Evolutionary conservation across 176 grass and related monocot species (phyloP), one percentile per base, ranked within the genome.

Genomic region (Aegilops speltoides): DNA sequence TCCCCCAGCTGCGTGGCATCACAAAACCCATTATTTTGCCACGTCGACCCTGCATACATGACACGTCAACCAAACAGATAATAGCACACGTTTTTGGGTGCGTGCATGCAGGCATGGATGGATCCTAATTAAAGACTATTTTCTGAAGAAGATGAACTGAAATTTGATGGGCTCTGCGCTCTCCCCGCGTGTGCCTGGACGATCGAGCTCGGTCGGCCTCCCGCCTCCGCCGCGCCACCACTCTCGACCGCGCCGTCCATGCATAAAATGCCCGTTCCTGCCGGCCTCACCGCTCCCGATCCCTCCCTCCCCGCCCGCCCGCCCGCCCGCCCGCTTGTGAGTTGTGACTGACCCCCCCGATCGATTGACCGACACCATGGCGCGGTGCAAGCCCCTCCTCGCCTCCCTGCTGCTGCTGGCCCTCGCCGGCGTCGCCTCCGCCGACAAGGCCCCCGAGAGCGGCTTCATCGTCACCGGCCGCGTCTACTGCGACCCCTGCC

Each of bases 401-500:
- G 40, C 23, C 37, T 29, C 73, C 73, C 43, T 76, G 73, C 6
- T 29, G 8, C 10, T 76, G 19, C 20, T 22, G 32, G 71, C 82
- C 80, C 59, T 92, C 59, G 88, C 83, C 85, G 89, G 41, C 72
- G 77, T 85, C 29, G 79, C 79, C 1, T 67, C 74, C 13, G 84
- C 81, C 26, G 69, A 74, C 5, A 65, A 80, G 19, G 26, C 13
- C 22, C 28, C 25, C 7, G 54, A 59, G 19, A 2, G 54, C 54
- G 91, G 86, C 19, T 94, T 97, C 69, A 52, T n/a, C 12, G 57
- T 97, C 11, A 89, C 92, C 36, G 92, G 94, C 2, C 84, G 90
- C 26, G 90, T 97, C 38, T 94, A 97, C 82, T 97, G 94, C 40
- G 94, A 97, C 89, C 89, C 94, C 8, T 97, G 92, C 92, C 92